Percentiles rank a stretch among this genome's conserved stretches.
These are phyloP conservation scores for Psilocybe tampanensis DNA, from an alignment of 768 basidiomycete genomes.

Conservation along the genomic window DNA sequence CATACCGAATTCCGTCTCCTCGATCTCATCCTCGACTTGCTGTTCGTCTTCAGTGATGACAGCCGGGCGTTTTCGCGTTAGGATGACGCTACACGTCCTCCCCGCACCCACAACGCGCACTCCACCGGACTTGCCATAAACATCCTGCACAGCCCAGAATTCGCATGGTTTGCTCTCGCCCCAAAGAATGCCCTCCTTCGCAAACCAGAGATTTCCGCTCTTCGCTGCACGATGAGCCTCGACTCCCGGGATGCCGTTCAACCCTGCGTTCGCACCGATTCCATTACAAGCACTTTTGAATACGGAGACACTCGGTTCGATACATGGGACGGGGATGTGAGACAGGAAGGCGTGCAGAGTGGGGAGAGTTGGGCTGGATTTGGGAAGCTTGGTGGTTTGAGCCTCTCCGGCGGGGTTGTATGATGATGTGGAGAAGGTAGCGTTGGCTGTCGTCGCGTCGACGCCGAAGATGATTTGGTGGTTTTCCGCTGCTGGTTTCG, in stretches of 20 bases:
- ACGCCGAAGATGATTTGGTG: conserved; percentile 72
- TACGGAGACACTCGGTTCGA: conserved; percentile 49
- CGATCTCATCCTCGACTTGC: conserved; percentile 43
- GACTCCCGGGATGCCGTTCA: conserved; percentile 57
- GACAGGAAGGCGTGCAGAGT: conserved; percentile 54
- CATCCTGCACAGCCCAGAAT: conserved; percentile 67
- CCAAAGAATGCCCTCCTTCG: conserved; percentile 67
- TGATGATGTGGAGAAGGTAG: conserved; percentile 46
- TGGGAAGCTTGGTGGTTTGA: conserved; percentile 34
- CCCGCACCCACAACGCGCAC: conserved; percentile 64
- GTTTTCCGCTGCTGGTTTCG: conserved; percentile 35
- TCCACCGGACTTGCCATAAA: conserved; percentile 52
- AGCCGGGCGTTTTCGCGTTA: conserved; percentile 38
- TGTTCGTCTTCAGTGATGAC: conserved; percentile 23
- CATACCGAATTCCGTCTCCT: conserved; percentile 72
- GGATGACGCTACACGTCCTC: conserved; percentile 63
- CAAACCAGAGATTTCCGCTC: conserved; percentile 72
- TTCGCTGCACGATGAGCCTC: conserved; percentile 77
- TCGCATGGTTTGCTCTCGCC: conserved; percentile 78
- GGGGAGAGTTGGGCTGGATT: conserved; percentile 56
- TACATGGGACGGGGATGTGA: conserved; percentile 44
- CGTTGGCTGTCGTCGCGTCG: conserved; percentile 52
- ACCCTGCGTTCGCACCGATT: conserved; percentile 35
- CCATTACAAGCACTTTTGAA: conserved; percentile 59
- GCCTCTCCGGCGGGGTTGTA: conserved; percentile 33